Evolutionary conservation across 2,329 filamentous ascomycete genomes (phyloP).

Genomic region (Dactylellina sp.): DNA sequence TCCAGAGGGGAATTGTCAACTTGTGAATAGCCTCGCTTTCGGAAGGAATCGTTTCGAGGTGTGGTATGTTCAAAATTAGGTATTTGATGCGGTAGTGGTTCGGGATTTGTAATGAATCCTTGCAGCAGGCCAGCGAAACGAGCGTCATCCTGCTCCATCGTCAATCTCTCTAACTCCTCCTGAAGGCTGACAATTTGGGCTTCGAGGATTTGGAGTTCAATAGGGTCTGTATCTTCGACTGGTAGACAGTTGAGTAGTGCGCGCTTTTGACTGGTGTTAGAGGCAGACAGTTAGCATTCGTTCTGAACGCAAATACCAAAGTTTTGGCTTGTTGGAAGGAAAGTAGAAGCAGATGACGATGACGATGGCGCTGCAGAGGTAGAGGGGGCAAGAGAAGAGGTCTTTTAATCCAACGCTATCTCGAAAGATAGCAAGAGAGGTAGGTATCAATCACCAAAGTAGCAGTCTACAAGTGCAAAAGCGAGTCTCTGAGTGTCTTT

Average conservation of each 20-base stretch:
- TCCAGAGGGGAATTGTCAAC: slow-evolving; percentile 37
- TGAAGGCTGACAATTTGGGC: slow-evolving; percentile 34
- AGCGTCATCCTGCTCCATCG: slow-evolving; percentile 30
- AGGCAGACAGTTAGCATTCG: slow-evolving; percentile 10
- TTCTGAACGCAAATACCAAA: not conserved
- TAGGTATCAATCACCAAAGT: too few species aligned
- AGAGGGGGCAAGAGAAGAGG: too few species aligned
- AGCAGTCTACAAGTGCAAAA: too few species aligned
- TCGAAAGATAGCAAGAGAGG: too few species aligned
- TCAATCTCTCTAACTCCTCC: slow-evolving; percentile 25
- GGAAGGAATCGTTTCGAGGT: slow-evolving; percentile 2
- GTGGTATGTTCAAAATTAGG: not conserved
- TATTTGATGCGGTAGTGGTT: not conserved
- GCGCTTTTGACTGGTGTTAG: slow-evolving; percentile 24
- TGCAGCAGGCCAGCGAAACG: not conserved
- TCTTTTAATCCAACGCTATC: too few species aligned
- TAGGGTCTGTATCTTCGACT: slow-evolving; percentile 20
- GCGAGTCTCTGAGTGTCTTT: too few species aligned
- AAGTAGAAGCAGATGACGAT: too few species aligned
- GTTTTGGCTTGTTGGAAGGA: too few species aligned
- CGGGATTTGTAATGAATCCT: not conserved
- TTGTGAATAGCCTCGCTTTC: slow-evolving; percentile 42
- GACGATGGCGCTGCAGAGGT: too few species aligned
- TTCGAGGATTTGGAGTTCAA: slow-evolving; percentile 35
- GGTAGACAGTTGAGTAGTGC: slow-evolving; percentile 40